These are phyloP conservation scores for Cryptococcus sp. DNA, from an alignment of 1,284 basidiomycete species.

Conservation along the genomic window DNA sequence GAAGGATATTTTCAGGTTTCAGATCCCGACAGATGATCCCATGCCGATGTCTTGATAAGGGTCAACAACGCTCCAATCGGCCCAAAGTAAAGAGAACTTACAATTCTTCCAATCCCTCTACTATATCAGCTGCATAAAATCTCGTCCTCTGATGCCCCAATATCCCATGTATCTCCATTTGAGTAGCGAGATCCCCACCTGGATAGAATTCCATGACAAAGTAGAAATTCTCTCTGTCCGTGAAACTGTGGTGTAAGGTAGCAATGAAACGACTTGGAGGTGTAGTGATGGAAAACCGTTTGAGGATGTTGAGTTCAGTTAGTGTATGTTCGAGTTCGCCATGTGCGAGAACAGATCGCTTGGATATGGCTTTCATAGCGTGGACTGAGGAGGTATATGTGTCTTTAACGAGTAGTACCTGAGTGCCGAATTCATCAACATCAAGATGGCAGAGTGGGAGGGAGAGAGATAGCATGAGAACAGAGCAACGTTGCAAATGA, in stretches of 20 bases:
- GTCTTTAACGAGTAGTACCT: conserved; percentile 76
- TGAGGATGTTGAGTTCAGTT: conserved; percentile 88
- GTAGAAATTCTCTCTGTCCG: conserved; percentile 90
- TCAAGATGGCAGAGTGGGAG: neutral
- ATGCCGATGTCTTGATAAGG: conserved; percentile 37
- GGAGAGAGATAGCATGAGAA: neutral
- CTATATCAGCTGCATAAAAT: conserved; percentile 94
- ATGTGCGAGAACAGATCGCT: conserved; percentile 89
- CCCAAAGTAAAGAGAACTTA: conserved; percentile 14
- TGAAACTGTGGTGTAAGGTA: conserved; percentile 91
- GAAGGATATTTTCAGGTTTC: conserved; percentile 79
- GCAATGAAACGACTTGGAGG: conserved; percentile 83
- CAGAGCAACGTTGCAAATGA: neutral
- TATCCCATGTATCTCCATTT: conserved; percentile 88
- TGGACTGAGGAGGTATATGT: conserved; percentile 66
- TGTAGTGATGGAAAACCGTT: conserved; percentile 69
- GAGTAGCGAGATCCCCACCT: conserved; percentile 92
- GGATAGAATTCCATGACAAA: conserved; percentile 80
- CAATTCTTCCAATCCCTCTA: conserved; percentile 87
- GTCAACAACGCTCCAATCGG: neutral
- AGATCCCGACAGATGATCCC: conserved; percentile 51
- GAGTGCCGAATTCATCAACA: neutral
- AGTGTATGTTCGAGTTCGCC: conserved; percentile 92
- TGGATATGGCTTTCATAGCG: conserved; percentile 94
- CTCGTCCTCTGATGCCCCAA: conserved; percentile 85